Percentiles rank a stretch among this genome's conserved stretches.
phyloP scores from a whole-genome alignment of 2,329 filamentous ascomycete genomes.

The Lecanicillium sp. region DNA sequence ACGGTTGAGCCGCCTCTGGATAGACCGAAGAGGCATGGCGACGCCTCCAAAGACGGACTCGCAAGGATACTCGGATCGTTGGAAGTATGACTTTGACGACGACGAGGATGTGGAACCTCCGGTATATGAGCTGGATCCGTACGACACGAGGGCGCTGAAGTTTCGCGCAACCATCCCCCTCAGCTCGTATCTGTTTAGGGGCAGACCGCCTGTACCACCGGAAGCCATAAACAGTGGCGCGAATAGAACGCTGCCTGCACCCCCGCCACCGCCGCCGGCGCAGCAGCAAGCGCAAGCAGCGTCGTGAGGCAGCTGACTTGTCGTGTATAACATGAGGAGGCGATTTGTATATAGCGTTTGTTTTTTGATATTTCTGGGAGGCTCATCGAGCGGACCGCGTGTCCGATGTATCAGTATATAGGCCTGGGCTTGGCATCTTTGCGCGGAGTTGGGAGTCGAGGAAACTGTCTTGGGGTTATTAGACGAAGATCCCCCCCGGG shows the following conservation, averaged over 20 bases:
- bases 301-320: slow-evolving; percentile 9
- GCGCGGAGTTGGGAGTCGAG: slow-evolving; percentile 13
- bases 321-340: slow-evolving; percentile 22
- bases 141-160: slow-evolving; percentile 52
- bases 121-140: slow-evolving; percentile 70
- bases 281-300: slow-evolving; percentile 18
- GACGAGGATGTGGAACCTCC: slow-evolving; percentile 69
- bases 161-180: slow-evolving; percentile 55
- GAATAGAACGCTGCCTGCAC: slow-evolving; percentile 14
- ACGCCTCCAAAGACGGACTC: slow-evolving; percentile 41
- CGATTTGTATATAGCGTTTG: slow-evolving; percentile 11
- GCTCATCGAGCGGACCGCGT: background rate
- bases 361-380: slow-evolving; percentile 1
- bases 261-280: slow-evolving; percentile 16
- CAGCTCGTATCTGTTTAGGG: slow-evolving; percentile 36
- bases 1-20: slow-evolving; percentile 76
- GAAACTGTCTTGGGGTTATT: slow-evolving; percentile 7
- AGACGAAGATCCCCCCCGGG: slow-evolving; percentile 10
- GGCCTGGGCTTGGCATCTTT: slow-evolving; percentile 8
- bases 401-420: slow-evolving; percentile 11
- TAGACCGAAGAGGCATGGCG: slow-evolving; percentile 70
- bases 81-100: slow-evolving; percentile 84
- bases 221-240: slow-evolving; percentile 19
- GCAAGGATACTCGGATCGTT: slow-evolving; percentile 55
- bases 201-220: slow-evolving; percentile 29